Conservation (phyloP, 306 rosid genomes). For the Trifolium pratense region DNA sequence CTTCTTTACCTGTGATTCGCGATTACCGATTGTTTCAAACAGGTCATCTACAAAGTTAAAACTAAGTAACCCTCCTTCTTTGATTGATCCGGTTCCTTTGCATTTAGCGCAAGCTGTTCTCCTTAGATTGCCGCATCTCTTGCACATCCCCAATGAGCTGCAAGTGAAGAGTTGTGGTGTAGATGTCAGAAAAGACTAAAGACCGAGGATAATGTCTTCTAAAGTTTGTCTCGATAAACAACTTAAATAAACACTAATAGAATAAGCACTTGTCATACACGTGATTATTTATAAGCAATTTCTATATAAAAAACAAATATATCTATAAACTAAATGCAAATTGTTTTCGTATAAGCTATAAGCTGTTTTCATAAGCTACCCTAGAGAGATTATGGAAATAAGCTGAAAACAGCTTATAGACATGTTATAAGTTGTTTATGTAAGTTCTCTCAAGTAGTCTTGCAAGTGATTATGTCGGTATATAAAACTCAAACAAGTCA, state of each 20-base stretch:
- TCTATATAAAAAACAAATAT: too few species aligned
- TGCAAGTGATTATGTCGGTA: too few species aligned
- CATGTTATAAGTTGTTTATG: too few species aligned
- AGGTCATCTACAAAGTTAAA: constrained; percentile 52
- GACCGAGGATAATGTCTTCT: neutral
- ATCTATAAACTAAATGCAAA: too few species aligned
- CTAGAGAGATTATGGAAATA: too few species aligned
- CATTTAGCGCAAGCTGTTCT: constrained; percentile 77
- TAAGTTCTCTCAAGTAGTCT: too few species aligned
- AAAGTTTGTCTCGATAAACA: neutral
- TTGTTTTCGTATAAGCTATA: too few species aligned
- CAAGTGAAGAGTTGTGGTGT: constrained; percentile 24
- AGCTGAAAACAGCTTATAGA: too few species aligned
- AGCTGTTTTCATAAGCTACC: too few species aligned
- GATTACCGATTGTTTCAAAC: constrained; percentile 52
- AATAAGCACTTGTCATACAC: neutral
- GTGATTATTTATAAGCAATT: neutral
- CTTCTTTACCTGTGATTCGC: constrained; percentile 47
- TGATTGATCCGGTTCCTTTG: constrained; percentile 69
- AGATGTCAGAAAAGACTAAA: constrained; percentile 17
- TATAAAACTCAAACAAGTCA: too few species aligned
- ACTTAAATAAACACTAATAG: neutral
- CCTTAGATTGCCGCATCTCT: constrained; percentile 77
- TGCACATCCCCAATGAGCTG: constrained; percentile 88
- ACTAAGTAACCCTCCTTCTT: constrained; percentile 62